Conservation (phyloP, 495 filamentous ascomycete species). For the Parathielavia appendiculata region DNA sequence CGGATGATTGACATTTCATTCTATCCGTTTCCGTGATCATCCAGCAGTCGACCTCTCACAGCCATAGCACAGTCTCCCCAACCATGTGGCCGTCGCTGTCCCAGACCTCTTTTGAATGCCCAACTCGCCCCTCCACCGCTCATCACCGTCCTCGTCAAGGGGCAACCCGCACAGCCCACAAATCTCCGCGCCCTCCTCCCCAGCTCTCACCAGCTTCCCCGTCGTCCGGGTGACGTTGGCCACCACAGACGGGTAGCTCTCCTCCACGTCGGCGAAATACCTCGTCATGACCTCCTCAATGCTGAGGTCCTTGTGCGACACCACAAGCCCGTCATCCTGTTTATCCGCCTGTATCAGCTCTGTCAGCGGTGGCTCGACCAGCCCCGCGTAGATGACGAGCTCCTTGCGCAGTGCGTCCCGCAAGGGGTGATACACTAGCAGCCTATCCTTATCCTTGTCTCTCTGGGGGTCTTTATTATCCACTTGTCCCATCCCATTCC, state of each 20-base stretch:
- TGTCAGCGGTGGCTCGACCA: conserved; percentile 36
- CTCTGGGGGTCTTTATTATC: too few relatives aligned
- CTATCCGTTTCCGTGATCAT: conserved; percentile 14
- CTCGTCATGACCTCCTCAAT: conserved; percentile 87
- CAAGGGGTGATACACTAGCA: conserved; percentile 39
- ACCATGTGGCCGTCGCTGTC: conserved; percentile 4
- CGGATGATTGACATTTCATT: neutral
- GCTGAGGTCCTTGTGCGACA: conserved; percentile 67
- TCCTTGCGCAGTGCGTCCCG: conserved; percentile 81
- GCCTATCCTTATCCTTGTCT: neutral
- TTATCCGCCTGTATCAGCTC: conserved; percentile 15
- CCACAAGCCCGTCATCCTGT: conserved; percentile 35
- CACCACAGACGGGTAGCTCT: conserved; percentile 84
- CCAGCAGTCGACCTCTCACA: conserved; percentile 47
- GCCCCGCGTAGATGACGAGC: conserved; percentile 55
- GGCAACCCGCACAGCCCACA: conserved; percentile 51
- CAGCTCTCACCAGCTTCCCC: conserved; percentile 58
- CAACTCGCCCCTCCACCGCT: conserved; percentile 48
- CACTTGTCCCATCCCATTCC: neutral
- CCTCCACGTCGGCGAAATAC: conserved; percentile 83
- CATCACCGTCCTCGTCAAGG: conserved; percentile 44
- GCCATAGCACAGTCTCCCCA: conserved; percentile 45
- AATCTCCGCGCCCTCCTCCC: neutral
- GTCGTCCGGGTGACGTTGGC: conserved; percentile 88
- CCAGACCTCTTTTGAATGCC: conserved; percentile 22